These are phyloP conservation scores for Vigna angularis DNA, from an alignment of 306 rosid genomes.

Conservation along the genomic window DNA sequence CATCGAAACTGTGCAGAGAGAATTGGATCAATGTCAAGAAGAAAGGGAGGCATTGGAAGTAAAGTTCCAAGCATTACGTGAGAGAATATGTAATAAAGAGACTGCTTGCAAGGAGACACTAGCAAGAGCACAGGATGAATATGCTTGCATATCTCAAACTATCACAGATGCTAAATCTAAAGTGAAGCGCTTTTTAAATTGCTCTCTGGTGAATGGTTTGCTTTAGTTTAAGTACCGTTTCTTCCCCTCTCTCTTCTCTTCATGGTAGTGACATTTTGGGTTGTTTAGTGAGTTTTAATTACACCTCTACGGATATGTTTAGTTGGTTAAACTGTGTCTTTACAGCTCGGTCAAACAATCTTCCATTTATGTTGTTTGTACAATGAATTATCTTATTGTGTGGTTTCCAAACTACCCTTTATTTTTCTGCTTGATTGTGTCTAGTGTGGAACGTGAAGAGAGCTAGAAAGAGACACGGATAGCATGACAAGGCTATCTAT, in stretches of 20 bases:
- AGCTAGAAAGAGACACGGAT: too few relatives aligned
- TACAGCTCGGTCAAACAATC: too few relatives aligned
- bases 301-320: too few relatives aligned
- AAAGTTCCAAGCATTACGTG: neutral
- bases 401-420: too few relatives aligned
- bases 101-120: slow-evolving; percentile 5
- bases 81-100: neutral
- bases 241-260: neutral
- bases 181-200: neutral
- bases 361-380: too few relatives aligned
- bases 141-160: neutral
- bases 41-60: neutral
- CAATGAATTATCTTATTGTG: too few relatives aligned
- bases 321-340: too few relatives aligned
- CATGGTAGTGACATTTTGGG: too few relatives aligned
- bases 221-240: slow-evolving; percentile 1
- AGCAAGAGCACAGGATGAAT: slow-evolving; percentile 9
- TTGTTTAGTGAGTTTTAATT: too few relatives aligned
- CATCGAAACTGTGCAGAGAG: neutral
- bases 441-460: too few relatives aligned
- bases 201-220: slow-evolving; percentile 28
- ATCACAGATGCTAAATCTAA: neutral
- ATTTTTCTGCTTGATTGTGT: too few relatives aligned
- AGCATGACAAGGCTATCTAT: too few relatives aligned
- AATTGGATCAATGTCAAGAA: neutral